Base-by-base conservation (phyloP, 805 yeast species). In the Hyphopichia homilentoma region DNA sequence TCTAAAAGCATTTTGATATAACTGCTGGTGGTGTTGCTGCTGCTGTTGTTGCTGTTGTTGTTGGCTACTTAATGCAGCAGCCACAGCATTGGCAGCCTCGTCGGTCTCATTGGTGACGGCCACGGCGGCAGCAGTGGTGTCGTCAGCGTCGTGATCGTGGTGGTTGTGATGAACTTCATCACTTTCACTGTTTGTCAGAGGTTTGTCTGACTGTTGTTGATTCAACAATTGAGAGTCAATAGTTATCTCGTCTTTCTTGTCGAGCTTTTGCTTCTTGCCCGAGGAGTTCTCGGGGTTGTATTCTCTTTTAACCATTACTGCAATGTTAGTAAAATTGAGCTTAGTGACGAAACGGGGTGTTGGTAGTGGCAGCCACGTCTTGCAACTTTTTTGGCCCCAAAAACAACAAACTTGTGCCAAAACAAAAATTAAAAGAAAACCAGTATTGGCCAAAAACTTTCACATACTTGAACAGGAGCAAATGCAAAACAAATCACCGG, bases 181-280 rank as follows among this genome's bases (percentile, higher is more conserved):
- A 25, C 48, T 33, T 39, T 38, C 29, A 33, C 51, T 19, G 41
- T 45, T 30, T 7, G 53, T 34, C 3, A 33, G 41, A 7, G 29
- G 36, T 18, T 27, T 38, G 43, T 57, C 59, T 25, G 59, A 55
- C 25, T 58, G 54, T 34, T 64, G 68, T 41, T 66, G 70, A 26
- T 61, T 65, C 41, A 67, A 57, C 39, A 67, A 54, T 40, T 64
- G 72, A 21, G 67, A 58, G 45, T 65, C 72, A 33, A 65, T 67
- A 33, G 65, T 67, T 30, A 45, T 40, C 7, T 45, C 43, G 16
- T 43, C 43, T 33, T 34, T 39, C 11, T 38, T 40, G 17, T 34
- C 39, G 17, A 21, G 19, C 30, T 47, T 46, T 7, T 9, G 17
- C 32, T 42, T 47, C 40, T 53, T 40, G 26, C 38, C 45, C 8